Evolutionary conservation across 345 rosid genomes (phyloP), one percentile per base, ranked within the genome.

Genomic region (Pseudoturritis turrita): DNA sequence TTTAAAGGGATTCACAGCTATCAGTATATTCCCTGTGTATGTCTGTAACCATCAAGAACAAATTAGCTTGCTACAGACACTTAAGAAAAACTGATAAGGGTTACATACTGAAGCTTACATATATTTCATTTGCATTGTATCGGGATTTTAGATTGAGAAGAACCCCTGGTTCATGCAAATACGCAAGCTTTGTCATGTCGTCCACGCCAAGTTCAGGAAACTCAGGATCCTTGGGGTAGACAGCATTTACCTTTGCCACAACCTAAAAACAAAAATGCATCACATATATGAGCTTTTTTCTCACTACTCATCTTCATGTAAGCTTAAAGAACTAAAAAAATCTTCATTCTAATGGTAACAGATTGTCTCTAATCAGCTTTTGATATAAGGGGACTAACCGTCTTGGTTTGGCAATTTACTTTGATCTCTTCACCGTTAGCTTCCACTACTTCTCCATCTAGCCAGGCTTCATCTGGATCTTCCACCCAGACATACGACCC

Each of bases 161-260:
- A 74, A 95, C 94, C 73, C 99, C 99, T 36, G 99, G 98, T 80
- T 91, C 99, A 68, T 95, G 99, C 65, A 95, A 74, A 86, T 95
- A 89, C 39, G 99, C 88, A 64, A 95, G 86, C 84, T 81, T 95
- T 55, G 96, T 91, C 99, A 95, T 91, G 80, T 95, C 99, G 60
- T 95, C 99, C 75, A 91, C 89, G 2, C 99, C 99, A 36, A 81
- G 78, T 55, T 81, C 83, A 59, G 99, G 99, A 70, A 86, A 87
- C 80, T 91, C 98, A 7, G 96, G 78, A 81, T 95, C 99, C 78
- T 86, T 88, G n/a, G 90, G 90, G 73, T 88, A 80, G 43, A 80
- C 81, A 73, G 72, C 79, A 57, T 87, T 82, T 54, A 59, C 82
- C 73, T 91, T 89, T 51, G 79, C 85, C 69, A 79, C 81, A 66